Percentiles rank a stretch among this genome's conserved stretches.
Evolutionary conservation across 176 grass and related monocot species (phyloP).

Genomic region (Leersia perrieri): DNA sequence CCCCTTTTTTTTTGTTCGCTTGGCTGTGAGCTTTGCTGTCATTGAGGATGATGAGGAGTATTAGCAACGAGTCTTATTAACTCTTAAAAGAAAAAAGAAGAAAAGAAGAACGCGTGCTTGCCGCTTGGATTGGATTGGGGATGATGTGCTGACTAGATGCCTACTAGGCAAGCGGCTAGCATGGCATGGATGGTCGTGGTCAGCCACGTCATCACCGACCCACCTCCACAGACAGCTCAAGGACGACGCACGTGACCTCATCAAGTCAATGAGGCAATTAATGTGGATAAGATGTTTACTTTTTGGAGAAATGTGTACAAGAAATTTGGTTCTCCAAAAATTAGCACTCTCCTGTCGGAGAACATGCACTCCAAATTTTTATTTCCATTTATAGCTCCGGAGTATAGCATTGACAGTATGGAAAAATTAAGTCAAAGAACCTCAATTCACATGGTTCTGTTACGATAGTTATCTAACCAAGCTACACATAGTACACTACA

Average conservation of each 20-base stretch:
- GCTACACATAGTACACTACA: too few species aligned
- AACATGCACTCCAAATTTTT: too few species aligned
- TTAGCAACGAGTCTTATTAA: background rate
- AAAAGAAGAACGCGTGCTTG: background rate
- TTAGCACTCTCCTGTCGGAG: too few species aligned
- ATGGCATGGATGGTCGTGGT: background rate
- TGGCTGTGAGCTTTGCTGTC: background rate
- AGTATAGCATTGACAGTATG: too few species aligned
- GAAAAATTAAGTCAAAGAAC: too few species aligned
- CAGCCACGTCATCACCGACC: background rate
- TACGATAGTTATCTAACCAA: too few species aligned
- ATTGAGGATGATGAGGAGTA: background rate
- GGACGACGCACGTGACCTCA: background rate
- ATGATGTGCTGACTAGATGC: background rate
- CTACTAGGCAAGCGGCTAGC: background rate
- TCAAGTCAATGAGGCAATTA: background rate
- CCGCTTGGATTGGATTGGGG: background rate
- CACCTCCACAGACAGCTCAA: background rate
- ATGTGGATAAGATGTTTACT: background rate
- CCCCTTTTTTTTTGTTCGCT: background rate
- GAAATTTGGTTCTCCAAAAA: too few species aligned
- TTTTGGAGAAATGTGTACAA: background rate
- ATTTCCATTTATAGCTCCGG: too few species aligned
- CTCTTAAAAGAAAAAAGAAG: background rate
- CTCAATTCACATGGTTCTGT: too few species aligned